Evolutionary conservation across 2,329 filamentous ascomycete species (phyloP).

Genomic region (Drechmeria coniospora): DNA sequence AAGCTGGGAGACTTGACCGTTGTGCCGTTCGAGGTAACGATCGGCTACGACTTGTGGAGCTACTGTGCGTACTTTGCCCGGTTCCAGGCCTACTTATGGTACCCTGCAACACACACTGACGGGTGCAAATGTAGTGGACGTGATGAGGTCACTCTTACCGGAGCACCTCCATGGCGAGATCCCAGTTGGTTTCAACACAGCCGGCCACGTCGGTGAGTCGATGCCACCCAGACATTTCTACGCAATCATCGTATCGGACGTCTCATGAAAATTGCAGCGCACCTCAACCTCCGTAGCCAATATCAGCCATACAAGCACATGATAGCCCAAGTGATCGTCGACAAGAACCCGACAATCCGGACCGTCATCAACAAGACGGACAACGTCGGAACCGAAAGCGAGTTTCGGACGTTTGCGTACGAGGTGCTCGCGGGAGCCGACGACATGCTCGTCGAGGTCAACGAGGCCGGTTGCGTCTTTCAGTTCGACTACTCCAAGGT

Average conservation of each 20-base stretch:
- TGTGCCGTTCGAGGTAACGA: slow-evolving; percentile 56
- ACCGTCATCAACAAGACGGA: slow-evolving; percentile 96
- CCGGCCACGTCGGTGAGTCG: slow-evolving; percentile 64
- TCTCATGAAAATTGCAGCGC: slow-evolving; percentile 37
- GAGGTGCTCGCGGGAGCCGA: slow-evolving; percentile 73
- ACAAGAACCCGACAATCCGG: slow-evolving; percentile 69
- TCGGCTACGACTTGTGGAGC: slow-evolving; percentile 78
- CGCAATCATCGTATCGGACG: neutral
- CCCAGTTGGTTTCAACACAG: slow-evolving; percentile 72
- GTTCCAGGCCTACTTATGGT: slow-evolving; percentile 1
- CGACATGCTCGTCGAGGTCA: slow-evolving; percentile 69
- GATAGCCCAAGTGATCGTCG: slow-evolving; percentile 71
- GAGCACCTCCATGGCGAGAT: slow-evolving; percentile 67
- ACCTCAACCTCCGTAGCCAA: slow-evolving; percentile 73
- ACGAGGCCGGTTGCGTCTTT: slow-evolving; percentile 75
- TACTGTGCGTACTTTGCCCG: slow-evolving; percentile 48
- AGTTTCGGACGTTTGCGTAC: slow-evolving; percentile 85
- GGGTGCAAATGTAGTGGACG: slow-evolving; percentile 42
- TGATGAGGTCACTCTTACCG: slow-evolving; percentile 68
- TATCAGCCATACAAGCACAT: slow-evolving; percentile 77
- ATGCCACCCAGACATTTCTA: neutral
- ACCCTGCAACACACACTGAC: slow-evolving; percentile 7
- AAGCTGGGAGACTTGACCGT: slow-evolving; percentile 53
- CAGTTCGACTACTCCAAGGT: slow-evolving; percentile 89
- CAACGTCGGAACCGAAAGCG: slow-evolving; percentile 69